phyloP scores from a whole-genome alignment of 2,329 filamentous ascomycete species.

The Pseudocercospora crystallina region DNA sequence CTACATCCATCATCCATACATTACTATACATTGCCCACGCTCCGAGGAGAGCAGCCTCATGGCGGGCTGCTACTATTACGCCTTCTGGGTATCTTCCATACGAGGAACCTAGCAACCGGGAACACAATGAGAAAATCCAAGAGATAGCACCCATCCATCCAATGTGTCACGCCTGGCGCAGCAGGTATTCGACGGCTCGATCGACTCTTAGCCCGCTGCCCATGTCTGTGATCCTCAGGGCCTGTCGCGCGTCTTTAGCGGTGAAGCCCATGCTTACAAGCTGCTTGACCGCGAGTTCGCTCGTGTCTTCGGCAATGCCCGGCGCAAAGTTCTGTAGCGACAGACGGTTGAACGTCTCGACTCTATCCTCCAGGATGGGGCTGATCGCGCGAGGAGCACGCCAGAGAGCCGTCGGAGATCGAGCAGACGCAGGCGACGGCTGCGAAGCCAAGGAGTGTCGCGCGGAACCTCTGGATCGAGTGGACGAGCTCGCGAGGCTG shows the following conservation, averaged over 20 bases:
- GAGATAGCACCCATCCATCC: not conserved
- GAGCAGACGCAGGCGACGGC: not conserved
- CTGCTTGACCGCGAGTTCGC: slow-evolving; percentile 56
- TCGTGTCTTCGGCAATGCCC: slow-evolving; percentile 39
- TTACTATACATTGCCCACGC: no score
- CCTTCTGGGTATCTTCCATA: no score
- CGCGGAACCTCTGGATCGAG: not conserved
- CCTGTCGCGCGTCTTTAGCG: slow-evolving; percentile 55
- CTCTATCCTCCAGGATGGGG: slow-evolving; percentile 30
- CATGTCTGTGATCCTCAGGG: slow-evolving; percentile 59
- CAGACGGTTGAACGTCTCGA: slow-evolving; percentile 23
- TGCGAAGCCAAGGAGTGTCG: not conserved
- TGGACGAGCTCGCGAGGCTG: slow-evolving; percentile 12
- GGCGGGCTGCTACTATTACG: no score
- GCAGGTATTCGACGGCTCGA: slow-evolving; percentile 56
- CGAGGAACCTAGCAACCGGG: no score
- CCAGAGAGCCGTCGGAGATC: slow-evolving; percentile 8
- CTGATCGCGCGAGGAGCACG: slow-evolving; percentile 23
- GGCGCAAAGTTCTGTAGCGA: slow-evolving; percentile 16
- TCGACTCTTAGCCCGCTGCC: slow-evolving; percentile 60
- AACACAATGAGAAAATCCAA: no score
- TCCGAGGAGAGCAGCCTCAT: no score
- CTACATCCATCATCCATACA: no score
- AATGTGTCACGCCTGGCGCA: slow-evolving; percentile 35
- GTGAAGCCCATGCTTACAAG: slow-evolving; percentile 63